Evolutionary conservation across 805 yeast species (phyloP).

Genomic region (Wickerhamiella cacticola): DNA sequence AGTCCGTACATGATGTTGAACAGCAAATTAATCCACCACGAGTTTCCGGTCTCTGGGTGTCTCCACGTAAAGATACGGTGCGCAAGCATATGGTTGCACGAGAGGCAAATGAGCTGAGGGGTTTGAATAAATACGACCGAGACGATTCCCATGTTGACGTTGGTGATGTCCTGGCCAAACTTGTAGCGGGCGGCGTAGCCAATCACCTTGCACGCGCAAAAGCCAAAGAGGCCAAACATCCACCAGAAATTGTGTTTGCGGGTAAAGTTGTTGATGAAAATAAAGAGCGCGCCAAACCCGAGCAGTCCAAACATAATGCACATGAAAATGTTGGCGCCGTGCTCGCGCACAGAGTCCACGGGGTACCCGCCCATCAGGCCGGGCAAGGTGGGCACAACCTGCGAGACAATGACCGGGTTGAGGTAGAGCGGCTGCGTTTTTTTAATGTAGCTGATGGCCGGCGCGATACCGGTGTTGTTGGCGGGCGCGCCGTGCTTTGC

Average conservation of each 20-base stretch:
- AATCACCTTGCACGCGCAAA: conserved; percentile 40
- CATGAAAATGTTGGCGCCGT: conserved; percentile 50
- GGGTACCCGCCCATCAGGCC: conserved; percentile 46
- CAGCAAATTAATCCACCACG: conserved; percentile 37
- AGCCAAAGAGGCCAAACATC: conserved; percentile 42
- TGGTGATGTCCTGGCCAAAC: conserved; percentile 46
- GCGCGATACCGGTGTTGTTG: conserved; percentile 25
- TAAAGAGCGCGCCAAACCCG: conserved; percentile 35
- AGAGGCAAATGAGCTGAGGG: conserved; percentile 46
- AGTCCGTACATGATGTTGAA: conserved; percentile 42
- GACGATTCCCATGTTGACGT: conserved; percentile 41
- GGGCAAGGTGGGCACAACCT: conserved; percentile 26
- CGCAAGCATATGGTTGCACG: conserved; percentile 52
- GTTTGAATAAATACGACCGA: conserved; percentile 44
- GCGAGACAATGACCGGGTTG: conserved; percentile 16
- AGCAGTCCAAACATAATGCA: conserved; percentile 41
- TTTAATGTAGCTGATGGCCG: conserved; percentile 18
- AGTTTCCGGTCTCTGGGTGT: conserved; percentile 58
- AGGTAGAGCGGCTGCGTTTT: conserved; percentile 13
- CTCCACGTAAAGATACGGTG: conserved; percentile 67
- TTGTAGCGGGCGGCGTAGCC: conserved; percentile 48
- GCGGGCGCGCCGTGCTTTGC: conserved; percentile 18
- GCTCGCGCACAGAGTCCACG: conserved; percentile 31
- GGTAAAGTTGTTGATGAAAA: conserved; percentile 38
- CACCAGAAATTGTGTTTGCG: conserved; percentile 53